Percentiles rank a stretch among this genome's conserved stretches.
phyloP scores from a whole-genome alignment of 2,329 filamentous ascomycete species.

The Beauveria rudraprayagi region DNA sequence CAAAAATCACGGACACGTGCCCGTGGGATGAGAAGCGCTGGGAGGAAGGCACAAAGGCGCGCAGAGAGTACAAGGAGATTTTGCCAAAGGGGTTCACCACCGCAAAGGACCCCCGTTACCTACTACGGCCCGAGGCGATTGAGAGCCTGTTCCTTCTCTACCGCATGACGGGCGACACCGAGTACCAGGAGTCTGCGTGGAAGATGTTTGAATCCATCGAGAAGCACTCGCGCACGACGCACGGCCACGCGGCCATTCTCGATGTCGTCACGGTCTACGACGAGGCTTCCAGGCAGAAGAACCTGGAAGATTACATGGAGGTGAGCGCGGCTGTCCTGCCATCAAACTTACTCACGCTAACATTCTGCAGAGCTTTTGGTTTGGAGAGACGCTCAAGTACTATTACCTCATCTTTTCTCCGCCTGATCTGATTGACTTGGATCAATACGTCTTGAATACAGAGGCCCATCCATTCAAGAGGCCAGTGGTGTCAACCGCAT shows the following conservation, averaged over 20 bases:
- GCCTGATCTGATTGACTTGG: constrained; percentile 46
- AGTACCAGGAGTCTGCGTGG: constrained; percentile 63
- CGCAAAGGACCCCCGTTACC: constrained; percentile 49
- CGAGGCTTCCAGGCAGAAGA: constrained; percentile 34
- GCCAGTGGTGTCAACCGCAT: constrained; percentile 4
- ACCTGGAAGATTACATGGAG: constrained; percentile 55
- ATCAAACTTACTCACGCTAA: constrained; percentile 52
- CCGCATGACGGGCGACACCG: constrained; percentile 57
- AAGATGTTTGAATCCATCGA: constrained; percentile 59
- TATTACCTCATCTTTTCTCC: constrained; percentile 53
- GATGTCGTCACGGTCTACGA: constrained; percentile 40
- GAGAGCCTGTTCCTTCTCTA: constrained; percentile 75
- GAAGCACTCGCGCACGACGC: constrained; percentile 47
- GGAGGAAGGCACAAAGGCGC: constrained; percentile 11
- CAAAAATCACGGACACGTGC: constrained; percentile 21
- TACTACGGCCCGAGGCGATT: constrained; percentile 67
- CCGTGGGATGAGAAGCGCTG: constrained; percentile 24
- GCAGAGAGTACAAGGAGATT: constrained; percentile 11
- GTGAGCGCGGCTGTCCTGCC: constrained; percentile 26
- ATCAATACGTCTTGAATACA: constrained; percentile 52
- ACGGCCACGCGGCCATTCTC: constrained; percentile 55
- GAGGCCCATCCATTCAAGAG: constrained; percentile 44
- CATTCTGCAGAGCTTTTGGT: constrained; percentile 62
- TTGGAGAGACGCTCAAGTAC: constrained; percentile 57
- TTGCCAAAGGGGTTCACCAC: constrained; percentile 47